Evolutionary conservation across 192 early-diverging fungal species (phyloP), one percentile per base, ranked within the genome.

Genomic region (Umbelopsis sp.): DNA sequence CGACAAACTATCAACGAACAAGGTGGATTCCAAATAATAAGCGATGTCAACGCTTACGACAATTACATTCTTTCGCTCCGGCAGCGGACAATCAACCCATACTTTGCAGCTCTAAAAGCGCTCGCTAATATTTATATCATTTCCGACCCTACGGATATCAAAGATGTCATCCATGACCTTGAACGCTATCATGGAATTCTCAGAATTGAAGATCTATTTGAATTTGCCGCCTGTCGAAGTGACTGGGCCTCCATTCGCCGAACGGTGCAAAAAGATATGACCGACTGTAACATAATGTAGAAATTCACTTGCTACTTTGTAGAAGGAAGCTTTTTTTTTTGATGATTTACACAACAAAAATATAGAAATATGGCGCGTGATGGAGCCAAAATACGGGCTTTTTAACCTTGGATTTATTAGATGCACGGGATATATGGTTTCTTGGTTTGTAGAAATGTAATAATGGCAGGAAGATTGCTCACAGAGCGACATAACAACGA

Each of bases 81-180:
- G 14, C 89, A 94, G 53, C 78, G 82, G 7, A 76, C 82, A 8
- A 81, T 93, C 9, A 86, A 83, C n/a, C 89, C 90, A 34, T 83
- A 93, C 51, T 95, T 95, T 71, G 67, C 83, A 25, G 92, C 91
- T 0, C 77, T 95, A 22, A 94, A 94, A 81, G 91, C 92, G 65
- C 80, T 95, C 4, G 92, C 90, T 44, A 94, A 95, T 53, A 75
- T 95, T 25, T 95, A 89, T 65, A 86, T 95, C 65, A 93, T 93
- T 34, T 86, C 90, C 26, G 88, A 83, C 14, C 84, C 89, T 6
- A 75, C 77, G 16, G 93, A 93, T 79, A 82, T 95, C 74, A 86
- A 90, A 68, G 85, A 83, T 59, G 71, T 95, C 44, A 91, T 95
- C 34, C 91, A 94, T 68, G 94, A 95, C 69, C 65, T 87, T 69